Conservation (phyloP, 768 basidiomycete genomes). For the Pulveroboletus sp. region DNA sequence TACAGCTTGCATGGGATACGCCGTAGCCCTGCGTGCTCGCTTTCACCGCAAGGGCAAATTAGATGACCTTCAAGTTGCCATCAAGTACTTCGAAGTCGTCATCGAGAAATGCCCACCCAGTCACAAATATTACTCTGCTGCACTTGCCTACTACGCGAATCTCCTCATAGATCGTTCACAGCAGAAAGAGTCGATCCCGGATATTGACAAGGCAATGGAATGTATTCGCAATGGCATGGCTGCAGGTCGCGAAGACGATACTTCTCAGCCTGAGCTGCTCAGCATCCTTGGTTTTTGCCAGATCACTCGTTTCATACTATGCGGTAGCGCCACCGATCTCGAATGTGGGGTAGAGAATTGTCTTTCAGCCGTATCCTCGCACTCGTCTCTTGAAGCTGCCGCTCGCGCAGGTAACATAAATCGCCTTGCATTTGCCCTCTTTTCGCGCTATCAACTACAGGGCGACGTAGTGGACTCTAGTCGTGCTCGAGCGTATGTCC, state of each 20-base stretch:
- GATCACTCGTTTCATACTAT: constrained; percentile 15
- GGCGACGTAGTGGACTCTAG: constrained; percentile 15
- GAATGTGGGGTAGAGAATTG: constrained; percentile 23
- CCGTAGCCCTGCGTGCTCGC: neutral
- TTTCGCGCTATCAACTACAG: constrained; percentile 20
- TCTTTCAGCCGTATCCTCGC: constrained; percentile 6
- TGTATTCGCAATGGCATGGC: constrained; percentile 9
- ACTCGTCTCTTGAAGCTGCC: constrained; percentile 5
- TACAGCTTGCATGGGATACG: constrained; percentile 5
- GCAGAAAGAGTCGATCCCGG: constrained; percentile 10
- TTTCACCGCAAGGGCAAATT: constrained; percentile 8
- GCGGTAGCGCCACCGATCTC: constrained; percentile 21
- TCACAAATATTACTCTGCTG: neutral
- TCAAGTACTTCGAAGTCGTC: constrained; percentile 8
- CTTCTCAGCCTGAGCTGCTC: neutral
- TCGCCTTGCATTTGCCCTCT: constrained; percentile 15
- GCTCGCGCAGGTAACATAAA: constrained; percentile 2
- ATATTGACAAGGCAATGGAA: constrained; percentile 16
- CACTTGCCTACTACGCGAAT: constrained; percentile 5
- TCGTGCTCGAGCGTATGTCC: constrained; percentile 15
- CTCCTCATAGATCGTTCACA: constrained; percentile 12
- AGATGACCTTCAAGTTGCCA: constrained; percentile 13
- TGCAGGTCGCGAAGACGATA: constrained; percentile 2
- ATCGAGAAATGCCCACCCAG: constrained; percentile 2
- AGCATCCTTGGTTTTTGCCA: constrained; percentile 14